Percentiles rank a stretch among this genome's conserved stretches.
Evolutionary conservation across 768 basidiomycete species (phyloP).

Genomic region (Candolleomyces eurysporus): DNA sequence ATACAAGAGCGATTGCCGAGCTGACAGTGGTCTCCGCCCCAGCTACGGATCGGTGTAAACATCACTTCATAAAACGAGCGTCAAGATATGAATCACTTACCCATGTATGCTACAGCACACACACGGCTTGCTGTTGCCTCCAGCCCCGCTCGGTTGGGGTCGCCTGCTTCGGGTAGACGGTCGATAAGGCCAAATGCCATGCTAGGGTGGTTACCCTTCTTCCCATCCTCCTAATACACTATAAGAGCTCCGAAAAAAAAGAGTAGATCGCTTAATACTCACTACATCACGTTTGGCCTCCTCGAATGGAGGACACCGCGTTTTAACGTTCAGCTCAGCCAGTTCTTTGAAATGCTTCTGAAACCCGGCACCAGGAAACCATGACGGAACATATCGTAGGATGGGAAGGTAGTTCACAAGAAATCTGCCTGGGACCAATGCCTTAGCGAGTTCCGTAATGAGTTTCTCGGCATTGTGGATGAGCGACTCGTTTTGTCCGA

Average conservation of each 20-base stretch:
- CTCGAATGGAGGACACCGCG: slow-evolving; percentile 16
- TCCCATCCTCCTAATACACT: not conserved
- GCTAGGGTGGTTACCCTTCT: not conserved
- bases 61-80: not conserved
- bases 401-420: slow-evolving; percentile 21
- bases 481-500: slow-evolving; percentile 33
- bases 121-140: not conserved
- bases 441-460: slow-evolving; percentile 19
- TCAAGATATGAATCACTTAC: not conserved
- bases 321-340: slow-evolving; percentile 18
- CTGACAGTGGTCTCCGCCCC: slow-evolving; percentile 3
- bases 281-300: slow-evolving; percentile 17
- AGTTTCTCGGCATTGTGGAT: slow-evolving; percentile 31
- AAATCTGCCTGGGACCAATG: slow-evolving; percentile 24
- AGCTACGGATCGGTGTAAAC: no score
- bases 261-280: not conserved
- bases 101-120: slow-evolving; percentile 3
- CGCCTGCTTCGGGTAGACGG: not conserved
- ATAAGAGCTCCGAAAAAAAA: not conserved
- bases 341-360: slow-evolving; percentile 22
- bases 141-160: not conserved
- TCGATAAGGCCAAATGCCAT: not conserved
- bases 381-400: slow-evolving; percentile 33
- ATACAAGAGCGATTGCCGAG: slow-evolving; percentile 16
- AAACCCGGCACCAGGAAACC: slow-evolving; percentile 40